phyloP scores from a whole-genome alignment of 352 stramenopile genomes.

The Phytopythium aichiense region DNA sequence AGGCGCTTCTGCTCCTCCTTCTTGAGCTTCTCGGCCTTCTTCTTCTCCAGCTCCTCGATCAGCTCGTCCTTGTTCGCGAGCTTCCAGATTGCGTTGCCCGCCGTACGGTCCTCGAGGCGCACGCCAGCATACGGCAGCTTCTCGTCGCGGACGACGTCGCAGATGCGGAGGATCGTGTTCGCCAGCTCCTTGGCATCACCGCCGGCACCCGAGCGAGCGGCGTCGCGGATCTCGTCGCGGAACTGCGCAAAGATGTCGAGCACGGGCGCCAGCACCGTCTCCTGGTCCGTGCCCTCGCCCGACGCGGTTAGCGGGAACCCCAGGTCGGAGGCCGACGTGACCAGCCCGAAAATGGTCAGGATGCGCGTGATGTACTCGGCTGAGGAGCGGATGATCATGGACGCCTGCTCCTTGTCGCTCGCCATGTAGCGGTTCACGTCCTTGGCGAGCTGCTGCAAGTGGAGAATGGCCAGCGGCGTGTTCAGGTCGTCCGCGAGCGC shows the following conservation, averaged over 20 bases:
- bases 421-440: slow-evolving; percentile 84
- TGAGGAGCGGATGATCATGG: slow-evolving; percentile 75
- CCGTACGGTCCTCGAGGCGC: slow-evolving; percentile 80
- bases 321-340: slow-evolving; percentile 70
- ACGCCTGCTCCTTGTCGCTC: slow-evolving; percentile 49
- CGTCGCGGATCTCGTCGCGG: slow-evolving; percentile 76
- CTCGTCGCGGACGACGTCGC: slow-evolving; percentile 87
- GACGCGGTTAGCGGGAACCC: slow-evolving; percentile 63
- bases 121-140: slow-evolving; percentile 87
- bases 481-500: slow-evolving; percentile 90
- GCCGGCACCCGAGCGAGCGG: slow-evolving; percentile 47
- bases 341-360: slow-evolving; percentile 76
- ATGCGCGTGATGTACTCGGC: slow-evolving; percentile 90
- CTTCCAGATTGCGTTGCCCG: slow-evolving; percentile 83
- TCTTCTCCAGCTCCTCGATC: slow-evolving; percentile 75
- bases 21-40: slow-evolving; percentile 65
- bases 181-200: slow-evolving; percentile 53
- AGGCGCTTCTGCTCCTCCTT: slow-evolving; percentile 81
- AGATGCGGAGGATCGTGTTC: slow-evolving; percentile 70
- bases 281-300: slow-evolving; percentile 47
- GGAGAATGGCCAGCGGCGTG: slow-evolving; percentile 77
- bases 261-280: slow-evolving; percentile 80
- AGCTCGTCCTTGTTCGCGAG: slow-evolving; percentile 88
- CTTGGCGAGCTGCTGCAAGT: slow-evolving; percentile 79
- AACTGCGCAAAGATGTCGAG: slow-evolving; percentile 90